Evolutionary conservation across 352 stramenopile genomes (phyloP).

Genomic region (Pythium aquatile): DNA sequence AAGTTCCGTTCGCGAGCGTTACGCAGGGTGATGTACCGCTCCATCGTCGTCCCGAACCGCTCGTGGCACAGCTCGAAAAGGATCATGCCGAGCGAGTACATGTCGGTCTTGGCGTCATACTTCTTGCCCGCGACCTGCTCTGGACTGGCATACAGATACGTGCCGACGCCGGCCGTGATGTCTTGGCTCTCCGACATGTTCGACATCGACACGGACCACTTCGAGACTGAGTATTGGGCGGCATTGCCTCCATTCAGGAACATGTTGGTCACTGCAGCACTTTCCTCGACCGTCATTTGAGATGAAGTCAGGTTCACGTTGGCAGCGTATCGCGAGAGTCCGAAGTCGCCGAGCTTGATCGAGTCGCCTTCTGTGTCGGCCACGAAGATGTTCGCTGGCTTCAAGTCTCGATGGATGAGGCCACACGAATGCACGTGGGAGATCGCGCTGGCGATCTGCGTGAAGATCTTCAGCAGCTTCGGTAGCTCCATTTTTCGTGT

Average conservation of each 20-base stretch:
- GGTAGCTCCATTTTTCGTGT: constrained; percentile 70
- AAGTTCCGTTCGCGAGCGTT: constrained; percentile 73
- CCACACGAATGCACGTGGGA: constrained; percentile 89
- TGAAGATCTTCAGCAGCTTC: constrained; percentile 84
- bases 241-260: constrained; percentile 18
- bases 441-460: constrained; percentile 88
- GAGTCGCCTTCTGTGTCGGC: constrained; percentile 79
- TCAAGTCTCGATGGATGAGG: constrained; percentile 91
- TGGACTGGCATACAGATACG: constrained; percentile 88
- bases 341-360: constrained; percentile 91
- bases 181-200: constrained; percentile 78
- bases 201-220: constrained; percentile 55
- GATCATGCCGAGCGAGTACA: constrained; percentile 91
- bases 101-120: constrained; percentile 91
- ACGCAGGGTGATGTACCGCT: constrained; percentile 83
- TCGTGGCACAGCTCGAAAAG: constrained; percentile 90
- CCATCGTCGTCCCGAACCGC: constrained; percentile 88
- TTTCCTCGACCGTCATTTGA: constrained; percentile 5
- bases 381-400: constrained; percentile 92
- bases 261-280: constrained; percentile 1
- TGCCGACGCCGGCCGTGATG: constrained; percentile 87
- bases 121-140: constrained; percentile 89
- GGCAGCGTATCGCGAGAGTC: constrained; percentile 78
- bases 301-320: constrained; percentile 64
- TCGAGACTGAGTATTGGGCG: constrained; percentile 37